Base-by-base conservation (phyloP, 495 filamentous ascomycete genomes). In the Podospora tetraspora region DNA sequence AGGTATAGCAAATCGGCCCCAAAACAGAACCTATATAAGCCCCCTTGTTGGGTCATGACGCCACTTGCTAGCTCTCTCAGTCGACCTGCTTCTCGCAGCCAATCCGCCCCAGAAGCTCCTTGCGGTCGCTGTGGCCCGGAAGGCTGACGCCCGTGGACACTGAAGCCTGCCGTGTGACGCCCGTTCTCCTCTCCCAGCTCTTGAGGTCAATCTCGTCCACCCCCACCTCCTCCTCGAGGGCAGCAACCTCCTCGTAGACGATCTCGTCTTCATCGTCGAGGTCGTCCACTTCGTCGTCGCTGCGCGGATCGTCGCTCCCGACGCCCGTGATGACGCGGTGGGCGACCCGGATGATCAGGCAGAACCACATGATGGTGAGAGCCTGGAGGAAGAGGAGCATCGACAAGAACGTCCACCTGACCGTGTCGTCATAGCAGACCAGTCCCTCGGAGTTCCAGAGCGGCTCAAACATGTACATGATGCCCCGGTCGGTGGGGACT, bases 291-390 rank as follows among this genome's bases (percentile, higher is more conserved):
- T 97, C 94, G 69, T 93, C 93, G 70, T 97, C 94, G 75, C 92
- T 96, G 62, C 94, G 88, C 30, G 85, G 84, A 73, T 98, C 94
- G 64, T 96, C 94, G 25, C 94, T 93, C 29, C 86, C 83, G n/a
- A 86, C 85, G 27, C 92, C 93, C 60, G 81, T 85, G 21, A 97
- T 72, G 2, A 97, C 91, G 32, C 86, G 87, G 63, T 88, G 80
- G 22, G 92, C 94, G 1, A 98, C 91, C 27, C 86, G 85, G 29
- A 92, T 74, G 73, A 97, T 96, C 88, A 97, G 90, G 72, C 81
- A 85, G 76, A 97, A 96, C 94, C 94, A 98, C 71, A 94, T 82
- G 34, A 97, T 80, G 21, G 90, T 91, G 32, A 98, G 82, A 10
- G 83, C 80, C 76, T 97, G 92, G n/a, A 98, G 79, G 52, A 87